Conservation (phyloP, 2,329 filamentous ascomycete genomes). For the Ophiostoma perfectum region DNA sequence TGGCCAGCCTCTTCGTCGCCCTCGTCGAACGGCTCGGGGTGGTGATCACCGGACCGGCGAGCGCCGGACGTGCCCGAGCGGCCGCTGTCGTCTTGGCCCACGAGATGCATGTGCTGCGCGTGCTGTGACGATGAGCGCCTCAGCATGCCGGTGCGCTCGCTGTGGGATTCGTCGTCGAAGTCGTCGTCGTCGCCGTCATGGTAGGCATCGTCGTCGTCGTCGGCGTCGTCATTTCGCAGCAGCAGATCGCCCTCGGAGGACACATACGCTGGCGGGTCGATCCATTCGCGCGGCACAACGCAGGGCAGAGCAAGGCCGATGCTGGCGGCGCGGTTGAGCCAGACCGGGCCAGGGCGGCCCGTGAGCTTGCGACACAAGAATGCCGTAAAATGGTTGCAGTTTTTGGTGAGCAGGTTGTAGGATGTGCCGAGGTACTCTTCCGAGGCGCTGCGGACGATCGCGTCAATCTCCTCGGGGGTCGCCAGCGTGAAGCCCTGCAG, state of each 20-base stretch:
- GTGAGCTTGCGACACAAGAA: slow-evolving; percentile 70
- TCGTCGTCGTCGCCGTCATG: slow-evolving; percentile 46
- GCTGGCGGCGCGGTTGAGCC: slow-evolving; percentile 78
- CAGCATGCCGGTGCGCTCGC: slow-evolving; percentile 31
- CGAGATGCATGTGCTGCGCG: slow-evolving; percentile 28
- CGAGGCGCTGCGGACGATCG: slow-evolving; percentile 62
- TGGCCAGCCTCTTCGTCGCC: slow-evolving; percentile 42
- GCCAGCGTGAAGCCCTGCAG: slow-evolving; percentile 74
- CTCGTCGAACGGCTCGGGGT: slow-evolving; percentile 24
- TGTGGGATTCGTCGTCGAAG: slow-evolving; percentile 39
- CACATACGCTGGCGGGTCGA: slow-evolving; percentile 71
- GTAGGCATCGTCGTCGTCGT: slow-evolving; percentile 47
- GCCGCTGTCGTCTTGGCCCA: slow-evolving; percentile 26
- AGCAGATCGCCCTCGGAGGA: slow-evolving; percentile 65
- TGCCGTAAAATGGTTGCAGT: slow-evolving; percentile 85
- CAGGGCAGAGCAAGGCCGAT: slow-evolving; percentile 77
- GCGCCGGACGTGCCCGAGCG: background rate
- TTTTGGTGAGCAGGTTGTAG: slow-evolving; percentile 77
- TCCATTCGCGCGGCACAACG: slow-evolving; percentile 76
- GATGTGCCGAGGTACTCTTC: slow-evolving; percentile 67
- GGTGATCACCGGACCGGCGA: slow-evolving; percentile 10
- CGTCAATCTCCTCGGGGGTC: slow-evolving; percentile 62
- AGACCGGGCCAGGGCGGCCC: slow-evolving; percentile 61
- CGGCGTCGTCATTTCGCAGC: slow-evolving; percentile 48
- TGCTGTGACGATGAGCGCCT: slow-evolving; percentile 32